Evolutionary conservation across 2,329 filamentous ascomycete genomes (phyloP), one percentile per base, ranked within the genome.

Genomic region (Dactylella cylindrospora): DNA sequence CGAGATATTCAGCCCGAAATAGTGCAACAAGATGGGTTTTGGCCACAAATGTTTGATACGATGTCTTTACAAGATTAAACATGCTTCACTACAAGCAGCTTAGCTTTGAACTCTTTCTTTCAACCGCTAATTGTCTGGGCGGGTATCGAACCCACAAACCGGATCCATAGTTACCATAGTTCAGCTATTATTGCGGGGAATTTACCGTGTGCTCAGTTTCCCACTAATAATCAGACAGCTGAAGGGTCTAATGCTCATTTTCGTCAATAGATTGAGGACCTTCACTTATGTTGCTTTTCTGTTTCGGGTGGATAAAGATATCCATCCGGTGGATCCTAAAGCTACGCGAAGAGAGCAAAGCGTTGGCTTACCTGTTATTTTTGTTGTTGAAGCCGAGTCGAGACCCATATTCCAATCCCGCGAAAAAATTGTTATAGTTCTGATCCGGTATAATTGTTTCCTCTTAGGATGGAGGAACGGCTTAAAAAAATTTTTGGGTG

Each of bases 101-200:
- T 38, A 9, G 55, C 41, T 53, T 43, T 61, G 49, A 49, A 61
- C 52, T 41, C 38, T 53, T 61, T n/a, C n/a, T n/a, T n/a, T n/a
- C n/a, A n/a, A n/a, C n/a, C n/a, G n/a, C n/a, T n/a, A n/a, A n/a
- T n/a, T n/a, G n/a, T n/a, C n/a, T n/a, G n/a, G n/a, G n/a, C n/a
- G n/a, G n/a, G n/a, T n/a, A n/a, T n/a, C n/a, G n/a, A n/a, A n/a
- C n/a, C n/a, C n/a, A n/a, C n/a, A n/a, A n/a, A n/a, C n/a, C n/a
- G n/a, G n/a, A n/a, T n/a, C n/a, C n/a, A n/a, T n/a, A n/a, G n/a
- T n/a, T n/a, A n/a, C n/a, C n/a, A n/a, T n/a, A n/a, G n/a, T n/a
- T n/a, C n/a, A n/a, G n/a, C 54, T 52, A 50, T 23, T 39, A 28
- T 41, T 49, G 32, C 40, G 22, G 23, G 25, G 45, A n/a, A n/a